phyloP scores from a whole-genome alignment of 306 rosid genomes.

The Rosa multiflora region DNA sequence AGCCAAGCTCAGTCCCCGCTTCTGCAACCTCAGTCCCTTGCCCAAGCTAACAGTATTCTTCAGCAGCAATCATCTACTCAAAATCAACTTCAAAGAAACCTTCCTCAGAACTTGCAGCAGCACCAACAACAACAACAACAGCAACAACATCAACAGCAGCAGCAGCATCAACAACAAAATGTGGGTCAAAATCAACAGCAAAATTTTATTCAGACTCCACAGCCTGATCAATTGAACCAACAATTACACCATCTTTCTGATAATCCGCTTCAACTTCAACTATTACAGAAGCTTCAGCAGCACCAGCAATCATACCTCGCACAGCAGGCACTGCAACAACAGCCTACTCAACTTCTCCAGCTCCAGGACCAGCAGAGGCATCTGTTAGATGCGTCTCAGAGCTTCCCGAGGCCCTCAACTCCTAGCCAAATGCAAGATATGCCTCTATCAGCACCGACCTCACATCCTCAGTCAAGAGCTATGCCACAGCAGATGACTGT shows the following conservation, averaged over 20 bases:
- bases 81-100: slow-evolving; percentile 54
- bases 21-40: slow-evolving; percentile 65
- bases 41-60: slow-evolving; percentile 48
- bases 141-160: slow-evolving; percentile 50
- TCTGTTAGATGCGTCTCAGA: slow-evolving; percentile 55
- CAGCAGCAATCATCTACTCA: slow-evolving; percentile 66
- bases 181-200: slow-evolving; percentile 65
- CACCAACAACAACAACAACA: slow-evolving; percentile 38
- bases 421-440: slow-evolving; percentile 57
- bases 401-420: slow-evolving; percentile 47
- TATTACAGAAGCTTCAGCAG: slow-evolving; percentile 81
- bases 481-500: slow-evolving; percentile 52
- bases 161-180: slow-evolving; percentile 52
- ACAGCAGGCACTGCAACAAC: slow-evolving; percentile 65
- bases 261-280: slow-evolving; percentile 62
- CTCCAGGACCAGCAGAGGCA: slow-evolving; percentile 80
- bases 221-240: slow-evolving; percentile 63
- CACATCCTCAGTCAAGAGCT: slow-evolving; percentile 45
- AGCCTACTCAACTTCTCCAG: slow-evolving; percentile 60
- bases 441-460: slow-evolving; percentile 45
- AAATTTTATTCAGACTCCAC: slow-evolving; percentile 45
- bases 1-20: slow-evolving; percentile 68
- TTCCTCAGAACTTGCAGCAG: slow-evolving; percentile 56
- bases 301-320: slow-evolving; percentile 63
- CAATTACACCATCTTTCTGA: slow-evolving; percentile 69